Base-by-base conservation (phyloP, 1,284 basidiomycete genomes). In the Rhodotorula mucilaginosa region DNA sequence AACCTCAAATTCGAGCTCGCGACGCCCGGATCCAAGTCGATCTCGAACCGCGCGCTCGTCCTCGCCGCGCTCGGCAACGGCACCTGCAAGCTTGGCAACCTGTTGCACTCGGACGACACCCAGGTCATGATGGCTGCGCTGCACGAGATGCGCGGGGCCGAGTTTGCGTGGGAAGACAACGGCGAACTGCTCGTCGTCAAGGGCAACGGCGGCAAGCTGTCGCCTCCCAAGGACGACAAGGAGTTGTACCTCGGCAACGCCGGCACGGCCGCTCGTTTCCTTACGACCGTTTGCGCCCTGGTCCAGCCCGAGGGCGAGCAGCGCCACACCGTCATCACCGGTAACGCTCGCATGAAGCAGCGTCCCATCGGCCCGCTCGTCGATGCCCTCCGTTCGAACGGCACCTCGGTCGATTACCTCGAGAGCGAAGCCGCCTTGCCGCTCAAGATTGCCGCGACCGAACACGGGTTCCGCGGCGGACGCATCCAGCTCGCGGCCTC, bases 321-420 rank as follows among this genome's bases (percentile, higher is more conserved):
- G 31, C 81, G 83, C 56, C 83, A 84, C 56, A 95, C 93, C 2
- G 82, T 91, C 79, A 91, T 98, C 81, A 98, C 96, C 4, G 97
- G 97, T 64, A 99, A 99, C 79, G 92, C 93, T 0, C 88, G 96
- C 65, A 99, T 99, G 97, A 97, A 98, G 84, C 92, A 99, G 82
- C 90, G 97, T 44, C 87, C 86, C 15, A 96, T 97, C 74, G 96
- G 93, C 0, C 92, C 96, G 10, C 86, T 99, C n/a, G 96, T 99
- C 70, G 90, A 93, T 63, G 94, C 97, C 1, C 88, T 99, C 21
- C 84, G 86, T 57, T 86, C 87, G 26, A 98, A 97, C 79, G 91
- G 94, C 31, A 89, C 88, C 74, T 80, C 85, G 46, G 89, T 99
- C 80, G 83, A 87, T 52, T 99, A 91, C 80, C 82, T 90, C 68